These are phyloP conservation scores for Acer saccharum DNA, from an alignment of 345 rosid genomes.

Conservation along the genomic window DNA sequence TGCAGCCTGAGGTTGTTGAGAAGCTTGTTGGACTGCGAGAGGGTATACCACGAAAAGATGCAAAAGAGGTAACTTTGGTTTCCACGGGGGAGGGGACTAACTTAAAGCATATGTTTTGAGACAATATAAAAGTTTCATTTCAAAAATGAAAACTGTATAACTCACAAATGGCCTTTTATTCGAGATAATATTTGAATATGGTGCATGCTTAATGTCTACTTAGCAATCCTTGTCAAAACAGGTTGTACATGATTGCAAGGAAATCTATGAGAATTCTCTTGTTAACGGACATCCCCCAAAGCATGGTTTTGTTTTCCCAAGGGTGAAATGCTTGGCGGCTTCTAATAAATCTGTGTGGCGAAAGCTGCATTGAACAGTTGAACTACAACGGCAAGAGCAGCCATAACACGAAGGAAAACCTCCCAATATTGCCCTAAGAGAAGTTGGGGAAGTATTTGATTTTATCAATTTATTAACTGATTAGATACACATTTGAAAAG, in stretches of 20 bases:
- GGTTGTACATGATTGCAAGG: conserved; percentile 99
- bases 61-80: conserved; percentile 75
- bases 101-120: too few relatives aligned
- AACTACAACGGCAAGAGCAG: neutral
- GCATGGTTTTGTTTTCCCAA: conserved; percentile 84
- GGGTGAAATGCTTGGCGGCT: conserved; percentile 73
- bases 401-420: too few relatives aligned
- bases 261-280: conserved; percentile 85
- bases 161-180: neutral
- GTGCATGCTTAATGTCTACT: neutral
- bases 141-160: neutral
- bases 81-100: neutral
- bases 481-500: too few relatives aligned
- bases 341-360: conserved; percentile 77
- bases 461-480: too few relatives aligned
- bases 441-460: too few relatives aligned
- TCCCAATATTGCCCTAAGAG: too few relatives aligned
- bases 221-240: conserved; percentile 25
- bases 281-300: conserved; percentile 85
- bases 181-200: neutral
- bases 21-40: conserved; percentile 94
- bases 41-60: conserved; percentile 95
- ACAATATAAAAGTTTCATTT: neutral
- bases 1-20: conserved; percentile 96
- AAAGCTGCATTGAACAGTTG: conserved; percentile 47